Base-by-base conservation (phyloP, 305 asterid species). In the Solanum chacoense region DNA sequence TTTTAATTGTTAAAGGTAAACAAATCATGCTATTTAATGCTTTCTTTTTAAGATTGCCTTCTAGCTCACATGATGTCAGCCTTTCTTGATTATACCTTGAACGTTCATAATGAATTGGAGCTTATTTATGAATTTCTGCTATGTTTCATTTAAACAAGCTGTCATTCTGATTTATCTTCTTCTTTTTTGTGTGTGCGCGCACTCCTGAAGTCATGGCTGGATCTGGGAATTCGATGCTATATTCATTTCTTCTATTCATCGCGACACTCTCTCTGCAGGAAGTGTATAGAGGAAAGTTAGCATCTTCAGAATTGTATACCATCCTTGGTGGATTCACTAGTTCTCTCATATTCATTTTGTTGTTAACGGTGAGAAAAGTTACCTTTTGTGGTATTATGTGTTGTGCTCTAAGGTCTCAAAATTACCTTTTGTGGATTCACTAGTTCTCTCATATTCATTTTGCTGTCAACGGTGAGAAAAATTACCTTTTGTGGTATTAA, bases 291-390 rank as follows among this genome's bases (percentile, higher is more conserved):
- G 94, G 88, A 22, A 94, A 93, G 90, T 91, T 97, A 91, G 98
- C 97, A 74, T 97, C 98, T 81, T 93, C 98, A 24, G 98, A 97
- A 93, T 91, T 97, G 89, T 94, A 93, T 88, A 97, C 99, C 22
- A 96, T 97, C 92, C 94, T 96, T 84, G 99, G 99, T 91, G 99
- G 99, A 36, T 95, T 97, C 91, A 94, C 95, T 73, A 96, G 98
- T 42, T 42, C 55, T 42, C 55, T 42, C 55, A 42, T 42, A 42
- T 45, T 45, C 59, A 45, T 45, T 45, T 45, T 45, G 20, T 13
- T 45, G 59, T 45, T 45, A 45, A 45, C 59, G 59, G 59, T 45
- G 59, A 45, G 59, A 45, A 0, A 45, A 45, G 18, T 45, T 45
- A 45, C 59, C 59, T 45, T 45, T 45, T 45, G 59, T 45, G 59